Base-by-base conservation (phyloP, 129 eudicot species). In the Saussurea involucrata region DNA sequence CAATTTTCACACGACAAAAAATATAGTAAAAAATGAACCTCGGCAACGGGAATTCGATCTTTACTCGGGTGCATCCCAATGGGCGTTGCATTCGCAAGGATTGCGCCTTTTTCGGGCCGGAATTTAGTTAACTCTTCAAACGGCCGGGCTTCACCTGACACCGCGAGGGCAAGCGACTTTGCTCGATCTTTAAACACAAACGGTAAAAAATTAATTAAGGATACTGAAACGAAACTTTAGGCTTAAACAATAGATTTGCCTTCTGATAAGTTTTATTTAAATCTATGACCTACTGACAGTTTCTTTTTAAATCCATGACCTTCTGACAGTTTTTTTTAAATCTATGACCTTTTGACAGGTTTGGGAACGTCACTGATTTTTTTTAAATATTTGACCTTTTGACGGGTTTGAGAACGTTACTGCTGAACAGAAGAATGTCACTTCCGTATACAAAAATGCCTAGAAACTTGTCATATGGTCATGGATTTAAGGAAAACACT, bases 51-150 rank as follows among this genome's bases (percentile, higher is more conserved):
- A 24, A 87, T 92, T 49, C 90, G 86, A n/a, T 92, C 86, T 15
- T 64, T 84, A 66, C 81, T 87, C 66, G 97, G 97, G 75, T 92
- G 89, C 97, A 92, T 92, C 69, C 97, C 97, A 29, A 92, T 68
- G 33, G 97, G 92, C 7, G 97, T 89, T 81, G 92, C 95, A 80
- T 92, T 92, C 25, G 95, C 97, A 63, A 92, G 95, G 68, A 92
- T 83, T 33, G 89, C 88, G 24, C 89, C 91, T 75, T 89, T 86
- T 85, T 92, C 92, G 10, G 97, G 97, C 42, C 40, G 82, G 81
- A 92, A 89, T 49, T 72, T 75, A 21, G 49, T 24, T 34, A 92
- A 49, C 34, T 87, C 69, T 74, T 87, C 89, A 67, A 67, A 89
- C 0, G 90, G 85, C 66, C 24, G 78, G 74, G 97, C 97, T 75